phyloP scores from a whole-genome alignment of 1,284 basidiomycete genomes.

The Malassezia sp. region DNA sequence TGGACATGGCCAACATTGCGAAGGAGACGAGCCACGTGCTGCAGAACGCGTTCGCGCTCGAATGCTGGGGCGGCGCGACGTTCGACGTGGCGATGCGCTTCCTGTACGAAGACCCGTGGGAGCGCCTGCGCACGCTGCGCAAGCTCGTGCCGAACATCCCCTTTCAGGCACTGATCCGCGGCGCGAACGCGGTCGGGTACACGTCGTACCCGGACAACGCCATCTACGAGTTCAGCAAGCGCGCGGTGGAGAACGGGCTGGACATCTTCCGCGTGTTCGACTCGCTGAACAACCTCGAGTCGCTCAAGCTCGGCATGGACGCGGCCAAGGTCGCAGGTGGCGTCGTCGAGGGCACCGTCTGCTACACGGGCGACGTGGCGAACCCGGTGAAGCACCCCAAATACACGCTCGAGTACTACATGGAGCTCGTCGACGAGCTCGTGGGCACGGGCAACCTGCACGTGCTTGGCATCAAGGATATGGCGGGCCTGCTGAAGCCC shows the following conservation, averaged over 20 bases:
- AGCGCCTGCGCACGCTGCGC: constrained; percentile 81
- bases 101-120: constrained; percentile 99
- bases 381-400: constrained; percentile 81
- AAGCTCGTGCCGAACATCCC: constrained; percentile 98
- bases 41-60: constrained; percentile 87
- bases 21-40: constrained; percentile 82
- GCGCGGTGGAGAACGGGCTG: constrained; percentile 95
- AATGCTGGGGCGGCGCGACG: constrained; percentile 99
- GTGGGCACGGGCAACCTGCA: constrained; percentile 84
- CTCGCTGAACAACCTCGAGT: constrained; percentile 56
- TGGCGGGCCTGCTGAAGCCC: constrained; percentile 96
- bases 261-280: constrained; percentile 99
- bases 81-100: constrained; percentile 99
- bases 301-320: constrained; percentile 58
- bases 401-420: constrained; percentile 96
- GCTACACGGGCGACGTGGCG: constrained; percentile 96
- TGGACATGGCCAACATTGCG: constrained; percentile 97
- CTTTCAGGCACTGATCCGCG: constrained; percentile 93
- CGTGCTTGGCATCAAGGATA: constrained; percentile 96
- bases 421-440: constrained; percentile 86
- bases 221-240: constrained; percentile 69
- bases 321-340: constrained; percentile 99
- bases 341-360: constrained; percentile 77
- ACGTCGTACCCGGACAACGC: constrained; percentile 99
- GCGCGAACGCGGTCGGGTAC: constrained; percentile 98